Evolutionary conservation across 805 yeast genomes (phyloP).

Genomic region (Ogataea angusta): DNA sequence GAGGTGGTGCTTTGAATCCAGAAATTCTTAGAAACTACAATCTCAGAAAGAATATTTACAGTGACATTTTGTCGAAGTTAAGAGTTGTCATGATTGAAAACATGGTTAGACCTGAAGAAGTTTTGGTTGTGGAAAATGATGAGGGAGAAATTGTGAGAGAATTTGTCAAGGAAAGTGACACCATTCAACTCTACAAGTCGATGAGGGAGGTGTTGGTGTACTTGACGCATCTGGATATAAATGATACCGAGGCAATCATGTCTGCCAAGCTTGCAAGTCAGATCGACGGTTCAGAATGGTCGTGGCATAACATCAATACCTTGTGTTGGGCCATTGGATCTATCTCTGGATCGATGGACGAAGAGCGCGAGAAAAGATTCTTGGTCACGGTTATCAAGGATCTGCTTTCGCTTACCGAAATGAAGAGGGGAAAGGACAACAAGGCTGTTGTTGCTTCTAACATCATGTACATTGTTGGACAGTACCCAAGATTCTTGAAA

Average conservation of each 20-base stretch:
- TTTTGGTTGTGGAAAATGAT: conserved; percentile 92
- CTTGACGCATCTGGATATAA: conserved; percentile 91
- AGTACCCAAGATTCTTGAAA: conserved; percentile 93
- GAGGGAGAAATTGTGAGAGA: conserved; percentile 99
- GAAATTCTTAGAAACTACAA: conserved; percentile 72
- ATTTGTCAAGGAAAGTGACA: conserved; percentile 94
- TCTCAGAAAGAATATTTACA: conserved; percentile 80
- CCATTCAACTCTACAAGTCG: conserved; percentile 90
- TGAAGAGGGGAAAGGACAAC: conserved; percentile 96
- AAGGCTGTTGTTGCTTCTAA: conserved; percentile 99
- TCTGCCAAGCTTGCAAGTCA: conserved; percentile 86
- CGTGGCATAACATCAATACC: conserved; percentile 97
- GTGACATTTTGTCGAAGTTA: conserved; percentile 73
- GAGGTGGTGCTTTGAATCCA: conserved; percentile 86
- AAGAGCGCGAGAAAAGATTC: conserved; percentile 93
- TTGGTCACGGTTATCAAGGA: conserved; percentile 92
- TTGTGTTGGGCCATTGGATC: conserved; percentile 99
- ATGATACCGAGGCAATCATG: conserved; percentile 93
- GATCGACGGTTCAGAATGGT: conserved; percentile 97
- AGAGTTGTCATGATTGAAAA: conserved; percentile 93
- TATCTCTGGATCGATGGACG: conserved; percentile 97
- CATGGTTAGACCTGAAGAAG: conserved; percentile 99
- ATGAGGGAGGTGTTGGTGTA: conserved; percentile 95
- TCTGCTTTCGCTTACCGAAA: conserved; percentile 84
- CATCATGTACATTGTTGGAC: conserved; percentile 99